These are phyloP conservation scores for Phlebiopsis flavidoalba DNA, from an alignment of 768 basidiomycete species.

Conservation along the genomic window DNA sequence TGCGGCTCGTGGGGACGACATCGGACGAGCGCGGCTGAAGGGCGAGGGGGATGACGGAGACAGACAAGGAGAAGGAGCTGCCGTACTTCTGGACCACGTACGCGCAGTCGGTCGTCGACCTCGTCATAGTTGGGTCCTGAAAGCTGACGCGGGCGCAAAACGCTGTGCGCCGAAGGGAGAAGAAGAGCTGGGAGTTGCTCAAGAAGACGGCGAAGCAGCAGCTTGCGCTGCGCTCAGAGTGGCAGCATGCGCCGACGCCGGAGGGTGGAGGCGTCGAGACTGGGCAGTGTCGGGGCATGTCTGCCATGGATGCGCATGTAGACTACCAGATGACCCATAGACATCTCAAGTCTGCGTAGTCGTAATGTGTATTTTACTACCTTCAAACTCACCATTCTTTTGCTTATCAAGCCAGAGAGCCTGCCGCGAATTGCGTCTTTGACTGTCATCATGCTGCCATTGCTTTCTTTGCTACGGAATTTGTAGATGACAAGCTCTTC, in stretches of 20 bases:
- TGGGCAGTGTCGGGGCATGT: constrained; percentile 23
- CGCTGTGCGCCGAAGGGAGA: constrained; percentile 6
- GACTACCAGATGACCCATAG: constrained; percentile 24
- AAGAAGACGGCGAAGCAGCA: constrained; percentile 12
- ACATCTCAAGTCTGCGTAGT: background rate
- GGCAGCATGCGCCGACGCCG: constrained; percentile 11
- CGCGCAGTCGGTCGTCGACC: constrained; percentile 41
- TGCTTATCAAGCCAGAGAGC: background rate
- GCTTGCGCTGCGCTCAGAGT: constrained; percentile 5
- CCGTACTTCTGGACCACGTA: constrained; percentile 13
- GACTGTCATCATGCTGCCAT: background rate
- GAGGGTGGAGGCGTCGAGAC: constrained; percentile 17
- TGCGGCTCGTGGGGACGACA: constrained; percentile 52
- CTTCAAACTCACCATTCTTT: background rate
- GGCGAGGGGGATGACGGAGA: background rate
- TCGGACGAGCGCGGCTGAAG: constrained; percentile 24
- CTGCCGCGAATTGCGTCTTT: background rate
- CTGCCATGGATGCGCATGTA: constrained; percentile 24
- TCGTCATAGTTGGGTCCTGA: constrained; percentile 41
- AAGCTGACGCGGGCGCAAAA: constrained; percentile 14
- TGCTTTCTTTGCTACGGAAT: constrained; percentile 7
- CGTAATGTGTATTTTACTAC: background rate
- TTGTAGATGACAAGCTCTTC: constrained; percentile 41
- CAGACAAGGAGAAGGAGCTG: background rate
- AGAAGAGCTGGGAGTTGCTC: constrained; percentile 15